These are phyloP conservation scores for Closterium sp. DNA, from an alignment of 139 green algal genomes.

Conservation along the genomic window DNA sequence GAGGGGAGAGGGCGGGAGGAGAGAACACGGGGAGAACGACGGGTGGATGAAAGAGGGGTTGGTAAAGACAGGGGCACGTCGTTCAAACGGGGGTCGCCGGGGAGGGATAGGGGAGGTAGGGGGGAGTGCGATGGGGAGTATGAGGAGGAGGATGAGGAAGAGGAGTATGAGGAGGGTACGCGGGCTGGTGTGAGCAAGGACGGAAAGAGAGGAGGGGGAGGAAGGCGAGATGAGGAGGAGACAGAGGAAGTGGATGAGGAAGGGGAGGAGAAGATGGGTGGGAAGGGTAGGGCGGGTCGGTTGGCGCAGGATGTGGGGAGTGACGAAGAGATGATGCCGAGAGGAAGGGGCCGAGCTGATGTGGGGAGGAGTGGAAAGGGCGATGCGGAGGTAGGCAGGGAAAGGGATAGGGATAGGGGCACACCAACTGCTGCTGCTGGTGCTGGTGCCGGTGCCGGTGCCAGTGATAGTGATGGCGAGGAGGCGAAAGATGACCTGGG, in stretches of 20 bases:
- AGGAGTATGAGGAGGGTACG: neutral
- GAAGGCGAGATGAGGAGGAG: neutral
- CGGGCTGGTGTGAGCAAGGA: neutral
- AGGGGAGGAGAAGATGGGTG: neutral
- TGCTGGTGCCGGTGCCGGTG: no score
- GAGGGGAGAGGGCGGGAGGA: neutral
- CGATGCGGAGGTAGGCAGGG: neutral
- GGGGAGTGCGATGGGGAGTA: neutral
- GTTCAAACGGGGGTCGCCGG: neutral
- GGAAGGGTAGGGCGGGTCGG: neutral
- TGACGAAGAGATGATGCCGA: neutral
- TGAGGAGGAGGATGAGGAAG: neutral
- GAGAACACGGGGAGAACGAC: neutral
- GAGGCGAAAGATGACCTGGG: neutral
- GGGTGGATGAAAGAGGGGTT: neutral
- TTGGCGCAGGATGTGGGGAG: neutral
- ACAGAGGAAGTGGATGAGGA: neutral
- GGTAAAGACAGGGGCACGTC: neutral
- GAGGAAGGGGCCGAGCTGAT: neutral
- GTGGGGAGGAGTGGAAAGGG: neutral
- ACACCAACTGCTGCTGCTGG: neutral
- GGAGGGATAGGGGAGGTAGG: neutral
- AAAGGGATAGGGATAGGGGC: neutral
- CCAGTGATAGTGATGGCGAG: neutral
- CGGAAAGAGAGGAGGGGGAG: neutral